Conservation (phyloP, 1,284 basidiomycete genomes). For the Ceratobasidium sp. region DNA sequence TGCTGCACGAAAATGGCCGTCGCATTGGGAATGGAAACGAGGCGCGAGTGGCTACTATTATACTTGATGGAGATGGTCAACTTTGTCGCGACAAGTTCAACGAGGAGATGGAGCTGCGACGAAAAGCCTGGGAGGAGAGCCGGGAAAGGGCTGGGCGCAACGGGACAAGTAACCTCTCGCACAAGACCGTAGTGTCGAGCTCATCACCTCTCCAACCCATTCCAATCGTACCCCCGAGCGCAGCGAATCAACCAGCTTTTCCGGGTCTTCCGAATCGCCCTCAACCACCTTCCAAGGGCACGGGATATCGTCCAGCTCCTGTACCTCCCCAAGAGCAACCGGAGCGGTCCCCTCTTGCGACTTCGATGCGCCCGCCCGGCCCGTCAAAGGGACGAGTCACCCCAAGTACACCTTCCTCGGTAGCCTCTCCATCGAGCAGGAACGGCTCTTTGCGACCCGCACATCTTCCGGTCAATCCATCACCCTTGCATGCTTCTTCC, state of each 20-base stretch:
- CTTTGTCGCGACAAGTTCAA: conserved; percentile 58
- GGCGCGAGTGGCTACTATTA: conserved; percentile 56
- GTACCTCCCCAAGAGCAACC: background rate
- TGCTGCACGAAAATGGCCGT: conserved; percentile 56
- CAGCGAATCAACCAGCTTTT: conserved; percentile 12
- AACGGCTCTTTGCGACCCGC: conserved; percentile 19
- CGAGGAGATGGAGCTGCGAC: conserved; percentile 70
- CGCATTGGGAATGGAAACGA: conserved; percentile 56
- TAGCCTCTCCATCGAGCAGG: conserved; percentile 19
- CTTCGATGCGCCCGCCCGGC: conserved; percentile 36
- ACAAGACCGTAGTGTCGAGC: conserved; percentile 28
- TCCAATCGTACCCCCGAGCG: conserved; percentile 9
- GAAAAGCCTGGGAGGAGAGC: conserved; percentile 54
- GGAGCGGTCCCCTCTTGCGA: conserved; percentile 31
- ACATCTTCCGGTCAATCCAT: conserved; percentile 35
- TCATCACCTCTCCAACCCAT: conserved; percentile 41
- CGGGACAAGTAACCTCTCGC: conserved; percentile 15
- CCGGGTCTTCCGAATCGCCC: conserved; percentile 39
- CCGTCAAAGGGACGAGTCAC: conserved; percentile 19
- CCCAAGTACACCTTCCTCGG: conserved; percentile 2
- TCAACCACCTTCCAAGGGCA: conserved; percentile 32
- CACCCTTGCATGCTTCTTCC: conserved; percentile 38
- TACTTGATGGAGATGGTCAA: conserved; percentile 60
- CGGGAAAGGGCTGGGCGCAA: conserved; percentile 16
- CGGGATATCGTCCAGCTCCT: conserved; percentile 12